Evolutionary conservation across 495 filamentous ascomycete genomes (phyloP), one percentile per base, ranked within the genome.

Genomic region (Lichina pygmaea): DNA sequence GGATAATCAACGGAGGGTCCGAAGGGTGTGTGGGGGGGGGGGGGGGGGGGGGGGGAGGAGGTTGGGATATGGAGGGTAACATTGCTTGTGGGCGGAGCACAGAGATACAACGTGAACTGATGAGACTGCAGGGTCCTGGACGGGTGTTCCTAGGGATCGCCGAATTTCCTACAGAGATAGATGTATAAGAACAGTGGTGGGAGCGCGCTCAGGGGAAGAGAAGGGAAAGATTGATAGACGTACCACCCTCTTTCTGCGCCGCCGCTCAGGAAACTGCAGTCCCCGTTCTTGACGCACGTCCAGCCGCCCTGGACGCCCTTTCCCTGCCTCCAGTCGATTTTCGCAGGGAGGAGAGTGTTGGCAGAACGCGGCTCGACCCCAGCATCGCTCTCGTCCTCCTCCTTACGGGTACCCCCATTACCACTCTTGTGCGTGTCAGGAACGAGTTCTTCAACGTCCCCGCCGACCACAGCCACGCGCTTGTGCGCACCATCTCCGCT

Each of bases 161-260:
- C 36, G 13, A 39, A 39, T 39, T 39, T 39, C 36, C 36, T 39
- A 39, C 10, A 39, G 13, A 11, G 36, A 15, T 2, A 39, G 10
- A 11, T 39, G 10, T 15, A 43, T 11, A 43, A 43, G 16, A 43
- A 6, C 12, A 43, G 42, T 17, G 30, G 30, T 2, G 6, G 3
- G 30, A 17, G 2, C 3, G 10, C 15, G 10, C 6, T 43, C 10
- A 6, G 15, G 12, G 42, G 30, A 32, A 24, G 30, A 43, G 10
- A 24, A 43, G 30, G 10, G 42, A 43, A 12, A 24, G 42, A 43
- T 43, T 2, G 13, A 39, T 24, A 39, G 36, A 39, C 80, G 66
- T 53, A 86, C 84, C 85, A 94, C 50, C 81, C 81, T 56, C 86
- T 66, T 61, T 95, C 86, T 51, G 83, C 82, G 6, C 89, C 89